Conservation (phyloP, 2,329 filamentous ascomycete genomes). For the Penicillium sp. region DNA sequence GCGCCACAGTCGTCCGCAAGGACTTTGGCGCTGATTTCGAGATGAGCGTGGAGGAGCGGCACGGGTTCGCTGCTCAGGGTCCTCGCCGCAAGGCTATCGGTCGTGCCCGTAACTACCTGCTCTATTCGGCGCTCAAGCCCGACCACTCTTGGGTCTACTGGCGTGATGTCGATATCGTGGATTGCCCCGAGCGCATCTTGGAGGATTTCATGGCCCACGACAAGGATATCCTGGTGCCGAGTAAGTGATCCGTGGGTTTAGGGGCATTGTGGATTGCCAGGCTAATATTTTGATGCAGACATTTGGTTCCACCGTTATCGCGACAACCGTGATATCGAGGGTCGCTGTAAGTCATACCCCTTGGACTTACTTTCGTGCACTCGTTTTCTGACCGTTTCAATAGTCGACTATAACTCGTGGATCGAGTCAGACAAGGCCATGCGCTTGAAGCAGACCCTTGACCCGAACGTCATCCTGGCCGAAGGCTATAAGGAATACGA, state of each 20-base stretch:
- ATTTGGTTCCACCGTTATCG: constrained; percentile 94
- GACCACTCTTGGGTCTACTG: constrained; percentile 99
- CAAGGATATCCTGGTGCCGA: constrained; percentile 87
- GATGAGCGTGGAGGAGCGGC: constrained; percentile 76
- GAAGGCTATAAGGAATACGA: constrained; percentile 95
- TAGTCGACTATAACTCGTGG: constrained; percentile 99
- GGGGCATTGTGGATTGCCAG: background rate
- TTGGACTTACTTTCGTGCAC: background rate
- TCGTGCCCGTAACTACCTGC: constrained; percentile 83
- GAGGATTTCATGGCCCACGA: constrained; percentile 96
- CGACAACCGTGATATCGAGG: constrained; percentile 80
- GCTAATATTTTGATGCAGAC: constrained; percentile 52
- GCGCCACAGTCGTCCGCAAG: constrained; percentile 81
- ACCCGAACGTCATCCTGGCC: constrained; percentile 77
- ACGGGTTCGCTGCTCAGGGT: constrained; percentile 81
- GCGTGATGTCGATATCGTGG: constrained; percentile 94
- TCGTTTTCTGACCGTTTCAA: constrained; percentile 20
- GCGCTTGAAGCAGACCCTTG: constrained; percentile 65
- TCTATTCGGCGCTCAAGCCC: constrained; percentile 76
- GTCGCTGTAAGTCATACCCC: constrained; percentile 66
- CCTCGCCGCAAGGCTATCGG: constrained; percentile 88
- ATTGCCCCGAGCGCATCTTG: constrained; percentile 79
- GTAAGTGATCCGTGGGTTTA: constrained; percentile 52
- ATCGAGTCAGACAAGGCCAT: constrained; percentile 83
- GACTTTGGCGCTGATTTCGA: constrained; percentile 74